Evolutionary conservation across 192 early-diverging fungal species (phyloP), one percentile per base, ranked within the genome.

Genomic region (Backusella parvicylindrica): DNA sequence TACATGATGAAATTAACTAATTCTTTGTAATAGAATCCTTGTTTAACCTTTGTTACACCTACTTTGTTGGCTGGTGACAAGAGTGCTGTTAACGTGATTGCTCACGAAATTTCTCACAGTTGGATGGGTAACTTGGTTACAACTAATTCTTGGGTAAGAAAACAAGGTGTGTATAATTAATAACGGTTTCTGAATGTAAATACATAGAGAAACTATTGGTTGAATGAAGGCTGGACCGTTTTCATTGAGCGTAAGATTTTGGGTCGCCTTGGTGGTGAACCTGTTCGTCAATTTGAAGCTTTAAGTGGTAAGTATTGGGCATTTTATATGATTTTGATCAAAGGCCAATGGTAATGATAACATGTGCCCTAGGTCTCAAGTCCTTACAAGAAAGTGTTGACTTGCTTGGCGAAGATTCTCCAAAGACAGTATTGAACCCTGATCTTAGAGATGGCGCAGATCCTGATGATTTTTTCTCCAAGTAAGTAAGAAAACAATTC

Each of bases 31-130:
- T 94, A 99, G 88, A 99, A 99, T 83, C 98, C 98, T 18, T 97
- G 95, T 80, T 81, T 97, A 74, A 98, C 98, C 0, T 99, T 98
- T 91, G 96, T 98, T 26, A 99, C 98, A 31, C 98, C 98, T 30
- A 95, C 96, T 21, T 86, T 99, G 33, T 84, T 99, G 56, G 97
- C 97, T 38, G 77, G 97, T 68, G 98, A 99, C 82, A 90, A 92
- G 50, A 93, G 92, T 38, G 86, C 97, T 65, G 96, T 97, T 1
- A 96, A 98, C 79, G 97, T 99, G 31, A 90, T 99, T 68, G 94
- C 94, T 3, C 97, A 99, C 83, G 97, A 99, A 75, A 93, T 96
- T 80, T 84, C 93, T 68, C 96, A 97, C 82, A 93, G 91, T 79
- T 97, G 95, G 95, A 91, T 91, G 81, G 94, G 94, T 47, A 95